phyloP scores from a whole-genome alignment of 2,329 filamentous ascomycete genomes.

The Xylaria sp. region DNA sequence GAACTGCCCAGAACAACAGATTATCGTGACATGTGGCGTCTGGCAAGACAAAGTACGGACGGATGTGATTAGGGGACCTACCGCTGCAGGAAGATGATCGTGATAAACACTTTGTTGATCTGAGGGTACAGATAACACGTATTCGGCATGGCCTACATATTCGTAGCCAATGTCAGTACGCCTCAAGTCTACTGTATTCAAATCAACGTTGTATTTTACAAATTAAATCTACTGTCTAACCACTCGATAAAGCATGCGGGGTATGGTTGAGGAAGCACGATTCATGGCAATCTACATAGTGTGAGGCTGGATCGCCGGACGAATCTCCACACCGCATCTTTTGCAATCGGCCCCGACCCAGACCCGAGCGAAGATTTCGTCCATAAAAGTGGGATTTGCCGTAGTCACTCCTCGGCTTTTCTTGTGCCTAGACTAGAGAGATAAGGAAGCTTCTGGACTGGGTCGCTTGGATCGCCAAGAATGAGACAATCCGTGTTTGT shows the following conservation, averaged over 20 bases:
- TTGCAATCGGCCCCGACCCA: neutral
- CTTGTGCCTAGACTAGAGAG: neutral
- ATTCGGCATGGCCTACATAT: neutral
- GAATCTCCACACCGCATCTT: neutral
- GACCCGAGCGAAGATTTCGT: neutral
- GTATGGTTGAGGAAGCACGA: neutral
- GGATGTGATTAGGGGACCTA: neutral
- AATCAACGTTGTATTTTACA: conserved; percentile 1
- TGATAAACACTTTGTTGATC: neutral
- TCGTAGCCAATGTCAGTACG: neutral
- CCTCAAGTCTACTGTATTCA: neutral
- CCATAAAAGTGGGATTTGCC: neutral
- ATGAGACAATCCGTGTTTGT: neutral
- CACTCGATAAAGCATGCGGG: neutral
- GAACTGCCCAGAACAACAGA: neutral
- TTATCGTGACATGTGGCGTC: neutral
- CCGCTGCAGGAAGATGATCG: conserved; percentile 1
- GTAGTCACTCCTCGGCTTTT: neutral
- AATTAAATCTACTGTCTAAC: neutral
- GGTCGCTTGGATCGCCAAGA: conserved; percentile 5
- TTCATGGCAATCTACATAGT: neutral
- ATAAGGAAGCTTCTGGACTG: neutral
- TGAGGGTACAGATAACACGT: neutral
- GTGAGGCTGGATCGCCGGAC: neutral
- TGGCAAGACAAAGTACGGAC: neutral